These are phyloP conservation scores for Fabrea salina DNA, from an alignment of 169 alveolate species.

Conservation along the genomic window DNA sequence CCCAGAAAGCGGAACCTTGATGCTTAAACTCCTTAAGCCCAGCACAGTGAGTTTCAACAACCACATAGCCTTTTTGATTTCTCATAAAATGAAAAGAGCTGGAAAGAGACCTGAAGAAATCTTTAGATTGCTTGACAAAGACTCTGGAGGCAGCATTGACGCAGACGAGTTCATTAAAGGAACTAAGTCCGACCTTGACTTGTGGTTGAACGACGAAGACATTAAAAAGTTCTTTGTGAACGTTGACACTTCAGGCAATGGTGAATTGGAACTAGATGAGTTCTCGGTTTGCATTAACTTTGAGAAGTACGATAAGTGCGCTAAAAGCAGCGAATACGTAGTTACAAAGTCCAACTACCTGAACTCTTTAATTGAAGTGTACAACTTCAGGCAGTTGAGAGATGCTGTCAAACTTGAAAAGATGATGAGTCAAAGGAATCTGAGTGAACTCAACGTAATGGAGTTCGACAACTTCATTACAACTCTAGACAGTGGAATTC, in stretches of 20 bases:
- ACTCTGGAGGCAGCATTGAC: conserved; percentile 20
- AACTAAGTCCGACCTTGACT: background rate
- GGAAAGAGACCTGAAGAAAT: conserved; percentile 29
- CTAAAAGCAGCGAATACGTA: background rate
- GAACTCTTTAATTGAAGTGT: conserved; percentile 27
- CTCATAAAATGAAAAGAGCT: conserved; percentile 12
- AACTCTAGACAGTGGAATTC: too few species aligned
- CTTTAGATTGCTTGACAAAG: conserved; percentile 20
- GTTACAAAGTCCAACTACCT: conserved; percentile 2
- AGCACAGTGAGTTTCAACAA: background rate
- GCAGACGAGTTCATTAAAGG: conserved; percentile 16
- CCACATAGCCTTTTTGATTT: conserved; percentile 18
- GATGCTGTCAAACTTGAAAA: too few species aligned
- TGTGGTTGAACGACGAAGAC: conserved; percentile 25
- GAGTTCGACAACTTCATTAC: too few species aligned
- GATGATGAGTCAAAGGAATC: too few species aligned
- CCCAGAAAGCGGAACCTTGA: conserved; percentile 11
- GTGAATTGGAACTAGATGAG: background rate
- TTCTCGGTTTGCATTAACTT: background rate
- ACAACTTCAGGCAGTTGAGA: background rate
- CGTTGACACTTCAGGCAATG: background rate
- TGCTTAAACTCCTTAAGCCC: conserved; percentile 9
- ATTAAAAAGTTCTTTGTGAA: background rate
- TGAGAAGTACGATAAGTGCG: too few species aligned
- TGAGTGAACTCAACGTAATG: too few species aligned